Evolutionary conservation across 768 basidiomycete genomes (phyloP).

Genomic region (Coprinellus micaceus): DNA sequence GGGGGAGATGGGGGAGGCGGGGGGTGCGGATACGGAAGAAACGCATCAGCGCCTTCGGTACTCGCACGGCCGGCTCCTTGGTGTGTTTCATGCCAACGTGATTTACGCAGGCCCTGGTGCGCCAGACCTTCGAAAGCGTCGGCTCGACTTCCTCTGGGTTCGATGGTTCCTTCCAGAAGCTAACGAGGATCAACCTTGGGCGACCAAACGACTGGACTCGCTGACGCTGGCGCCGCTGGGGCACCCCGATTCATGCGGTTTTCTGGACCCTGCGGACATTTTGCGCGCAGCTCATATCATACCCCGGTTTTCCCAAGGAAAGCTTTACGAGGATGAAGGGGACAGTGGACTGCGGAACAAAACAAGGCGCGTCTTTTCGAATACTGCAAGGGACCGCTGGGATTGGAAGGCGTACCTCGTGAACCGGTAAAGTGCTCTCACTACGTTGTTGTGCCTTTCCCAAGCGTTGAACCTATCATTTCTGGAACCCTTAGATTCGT

Average conservation of each 20-base stretch:
- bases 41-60: no score
- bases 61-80: background rate
- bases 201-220: background rate
- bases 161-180: background rate
- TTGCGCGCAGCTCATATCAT: conserved; percentile 3
- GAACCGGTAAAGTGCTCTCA: background rate
- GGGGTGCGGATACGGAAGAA: no score
- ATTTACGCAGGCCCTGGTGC: background rate
- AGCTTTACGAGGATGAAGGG: background rate
- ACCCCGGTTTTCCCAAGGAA: background rate
- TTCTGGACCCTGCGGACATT: conserved; percentile 1
- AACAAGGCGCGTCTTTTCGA: background rate
- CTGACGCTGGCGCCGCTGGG: background rate
- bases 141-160: conserved; percentile 1
- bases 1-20: no score
- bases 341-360: no score
- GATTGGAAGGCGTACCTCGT: conserved; percentile 2
- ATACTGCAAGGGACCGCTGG: background rate
- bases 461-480: background rate
- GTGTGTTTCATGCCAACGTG: conserved; percentile 1
- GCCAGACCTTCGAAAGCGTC: background rate
- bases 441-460: background rate
- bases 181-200: background rate
- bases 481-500: background rate
- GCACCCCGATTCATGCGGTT: background rate